Evolutionary conservation across 192 early-diverging fungal species (phyloP), one percentile per base, ranked within the genome.

Genomic region (Haplosporangium gracile): DNA sequence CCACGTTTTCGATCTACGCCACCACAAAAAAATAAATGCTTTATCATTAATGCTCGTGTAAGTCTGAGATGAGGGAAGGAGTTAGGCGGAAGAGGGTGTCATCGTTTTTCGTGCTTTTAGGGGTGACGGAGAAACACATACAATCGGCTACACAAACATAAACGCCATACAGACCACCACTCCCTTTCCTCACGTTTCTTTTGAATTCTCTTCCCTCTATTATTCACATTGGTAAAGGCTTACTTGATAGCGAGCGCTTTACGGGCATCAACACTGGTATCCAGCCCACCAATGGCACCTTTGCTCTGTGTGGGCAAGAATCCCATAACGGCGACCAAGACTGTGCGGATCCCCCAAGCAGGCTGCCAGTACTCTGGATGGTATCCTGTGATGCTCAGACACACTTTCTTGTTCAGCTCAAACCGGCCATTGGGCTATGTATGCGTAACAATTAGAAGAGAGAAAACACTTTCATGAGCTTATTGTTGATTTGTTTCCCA

Each of bases 331-430:
- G 96, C 98, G 7, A 96, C 92, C 55, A 99, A 81, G 8, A 98
- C 97, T 11, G 96, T 97, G 16, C 97, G 94, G 45, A 99, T 96
- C 18, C 97, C 98, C 98, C 98, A 99, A 16, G 97, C 96, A 8
- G 98, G 98, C 78, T 97, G 93, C 98, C 98, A 99, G 74, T 92
- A 95, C 85, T 99, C 97, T 26, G 97, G 97, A 88, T 99, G 98
- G 88, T 96, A 96, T 47, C 94, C 96, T 57, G 97, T 97, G 76
- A 98, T 97, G 73, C 95, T 96, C 68, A 99, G 91, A 76, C 98
- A 99, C 5, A 99, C 97, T 81, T 99, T 97, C 76, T 96, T 98
- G 81, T 96, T 93, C 34, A 97, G 85, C 83, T 98, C 95, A 87
- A 99, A 99, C 20, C 98, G 93, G 16, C 97, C 95, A 76, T 94